These are phyloP conservation scores for Silene vulgaris DNA, from an alignment of 179 eudicot genomes.

Conservation along the genomic window DNA sequence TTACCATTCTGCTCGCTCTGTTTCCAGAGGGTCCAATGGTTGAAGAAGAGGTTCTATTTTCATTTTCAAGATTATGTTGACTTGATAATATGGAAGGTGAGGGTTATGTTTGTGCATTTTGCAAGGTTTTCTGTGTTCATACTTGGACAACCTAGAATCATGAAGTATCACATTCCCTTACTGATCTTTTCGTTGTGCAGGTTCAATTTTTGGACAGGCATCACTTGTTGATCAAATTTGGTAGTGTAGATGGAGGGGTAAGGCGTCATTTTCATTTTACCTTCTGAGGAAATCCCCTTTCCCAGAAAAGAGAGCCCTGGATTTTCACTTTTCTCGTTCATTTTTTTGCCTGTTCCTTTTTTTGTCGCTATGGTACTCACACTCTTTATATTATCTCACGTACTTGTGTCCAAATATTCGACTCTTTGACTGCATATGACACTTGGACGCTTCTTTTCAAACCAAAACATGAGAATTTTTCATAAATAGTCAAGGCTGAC, in stretches of 20 bases:
- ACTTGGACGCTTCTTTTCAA: not conserved
- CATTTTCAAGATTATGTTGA: conserved; percentile 89
- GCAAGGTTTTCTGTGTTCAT: not conserved
- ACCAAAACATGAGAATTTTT: not conserved
- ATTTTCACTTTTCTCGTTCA: not conserved
- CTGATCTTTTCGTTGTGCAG: conserved; percentile 32
- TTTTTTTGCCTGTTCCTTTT: not conserved
- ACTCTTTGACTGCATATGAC: not conserved
- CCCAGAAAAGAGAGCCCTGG: not conserved
- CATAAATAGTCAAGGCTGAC: not conserved
- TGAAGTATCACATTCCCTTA: not conserved
- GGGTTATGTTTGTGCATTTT: conserved; percentile 9
- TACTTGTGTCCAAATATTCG: not conserved
- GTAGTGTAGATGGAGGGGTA: conserved; percentile 97
- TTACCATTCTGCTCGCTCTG: conserved; percentile 21
- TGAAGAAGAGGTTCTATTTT: conserved; percentile 92
- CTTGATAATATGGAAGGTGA: conserved; percentile 90
- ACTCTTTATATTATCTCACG: not conserved
- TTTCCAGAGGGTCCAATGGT: conserved; percentile 78
- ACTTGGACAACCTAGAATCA: too few relatives aligned
- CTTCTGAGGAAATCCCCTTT: not conserved
- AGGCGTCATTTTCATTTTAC: conserved; percentile 25
- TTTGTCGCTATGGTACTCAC: not conserved
- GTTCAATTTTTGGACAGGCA: conserved; percentile 94
- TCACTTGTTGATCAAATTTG: conserved; percentile 89